Evolutionary conservation across 2,329 filamentous ascomycete genomes (phyloP), one percentile per base, ranked within the genome.

Genomic region (Claviceps capensis): DNA sequence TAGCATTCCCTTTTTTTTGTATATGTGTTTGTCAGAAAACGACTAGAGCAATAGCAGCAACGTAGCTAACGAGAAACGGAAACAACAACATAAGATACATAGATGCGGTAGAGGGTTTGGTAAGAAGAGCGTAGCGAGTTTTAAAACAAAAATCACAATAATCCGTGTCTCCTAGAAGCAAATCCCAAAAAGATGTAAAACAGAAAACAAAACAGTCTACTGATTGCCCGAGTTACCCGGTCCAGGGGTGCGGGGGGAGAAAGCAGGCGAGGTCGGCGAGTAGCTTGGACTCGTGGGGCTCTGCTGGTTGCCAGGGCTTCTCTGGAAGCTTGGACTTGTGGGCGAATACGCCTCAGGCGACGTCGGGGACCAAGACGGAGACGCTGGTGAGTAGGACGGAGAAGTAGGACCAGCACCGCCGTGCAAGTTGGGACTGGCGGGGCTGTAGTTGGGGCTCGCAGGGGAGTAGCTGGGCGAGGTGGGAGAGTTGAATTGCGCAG

Each of bases 291-390:
- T 86, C 19, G 79, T 82, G 22, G 83, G 82, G 38, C 80, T 83
- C 59, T 72, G 69, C 58, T 76, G 72, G 53, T 75, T 68, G 59
- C 78, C 73, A 51, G 73, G 72, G 57, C 73, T 74, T 55, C 72
- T 72, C 59, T 75, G 71, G 75, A 79, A 82, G 54, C 72, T 72
- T 34, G 80, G 80, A 59, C 79, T 82, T 44, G 79, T 82, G 5
- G 80, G 79, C 48, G 79, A 82, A 68, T 83, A 83, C 2, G 74
- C 72, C 55, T 75, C 73, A 13, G 78, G 78, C 42, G 85, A 89
- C 6, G 85, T 86, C 2, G 87, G 86, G 52, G 86, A 89, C 72
- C 86, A 90, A 23, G 76, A 79, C n/a, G 85, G 85, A 48, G 85
- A 88, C 13, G 82, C 82, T 47, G 85, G 84, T 36, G 76, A 80